A percentile compares a stretch with the other conserved stretches of the same genome.
These are phyloP conservation scores for Schizosaccharomyces japonicus DNA, from an alignment of 805 yeast genomes.

Conservation along the genomic window DNA sequence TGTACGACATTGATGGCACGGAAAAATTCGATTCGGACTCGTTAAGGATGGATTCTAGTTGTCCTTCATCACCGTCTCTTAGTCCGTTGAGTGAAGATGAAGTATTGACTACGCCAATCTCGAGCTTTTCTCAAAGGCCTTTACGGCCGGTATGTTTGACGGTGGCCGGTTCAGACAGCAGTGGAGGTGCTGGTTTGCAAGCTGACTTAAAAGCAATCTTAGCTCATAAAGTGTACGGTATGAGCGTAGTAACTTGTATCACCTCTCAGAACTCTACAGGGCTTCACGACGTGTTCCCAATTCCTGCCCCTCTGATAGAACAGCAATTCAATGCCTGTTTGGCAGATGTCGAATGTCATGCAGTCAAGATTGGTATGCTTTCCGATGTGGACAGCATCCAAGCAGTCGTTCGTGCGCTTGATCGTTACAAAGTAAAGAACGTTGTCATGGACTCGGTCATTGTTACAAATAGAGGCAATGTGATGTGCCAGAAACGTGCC, in stretches of 20 bases:
- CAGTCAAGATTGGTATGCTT: slow-evolving; percentile 45
- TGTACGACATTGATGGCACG: too few species aligned
- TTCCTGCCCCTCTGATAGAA: slow-evolving; percentile 23
- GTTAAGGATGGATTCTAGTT: too few species aligned
- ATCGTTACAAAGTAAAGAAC: slow-evolving; percentile 15
- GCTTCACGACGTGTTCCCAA: slow-evolving; percentile 19
- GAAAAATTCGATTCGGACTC: too few species aligned
- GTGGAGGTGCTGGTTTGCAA: slow-evolving; percentile 6
- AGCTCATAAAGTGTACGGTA: slow-evolving; percentile 23
- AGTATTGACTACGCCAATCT: too few species aligned
- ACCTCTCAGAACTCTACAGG: slow-evolving; percentile 51
- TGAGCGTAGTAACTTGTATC: slow-evolving; percentile 54
- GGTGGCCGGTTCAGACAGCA: slow-evolving; percentile 5
- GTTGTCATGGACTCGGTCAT: slow-evolving; percentile 56
- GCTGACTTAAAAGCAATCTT: slow-evolving; percentile 4
- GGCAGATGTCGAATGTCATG: slow-evolving; percentile 38
- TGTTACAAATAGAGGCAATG: too few species aligned
- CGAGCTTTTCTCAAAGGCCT: too few species aligned
- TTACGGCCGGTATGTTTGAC: too few species aligned
- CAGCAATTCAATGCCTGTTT: slow-evolving; percentile 30
- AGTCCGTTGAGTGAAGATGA: too few species aligned
- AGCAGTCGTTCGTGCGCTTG: slow-evolving; percentile 21
- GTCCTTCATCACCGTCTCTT: too few species aligned
- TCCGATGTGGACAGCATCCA: slow-evolving; percentile 28
- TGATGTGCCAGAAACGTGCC: background rate